phyloP scores from a whole-genome alignment of 805 yeast species.

The Metschnikowia reukaufii region DNA sequence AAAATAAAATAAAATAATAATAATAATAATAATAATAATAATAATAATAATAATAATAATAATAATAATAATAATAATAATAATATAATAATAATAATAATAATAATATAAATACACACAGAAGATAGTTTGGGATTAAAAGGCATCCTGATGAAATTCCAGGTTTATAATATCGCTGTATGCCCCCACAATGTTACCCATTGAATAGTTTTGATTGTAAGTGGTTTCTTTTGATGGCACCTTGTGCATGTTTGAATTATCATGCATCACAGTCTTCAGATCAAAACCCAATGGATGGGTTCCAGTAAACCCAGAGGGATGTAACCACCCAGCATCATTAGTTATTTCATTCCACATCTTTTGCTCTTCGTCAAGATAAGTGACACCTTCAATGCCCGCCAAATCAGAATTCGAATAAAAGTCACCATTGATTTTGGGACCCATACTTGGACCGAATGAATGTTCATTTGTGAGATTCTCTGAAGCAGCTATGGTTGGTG shows the following conservation, averaged over 20 bases:
- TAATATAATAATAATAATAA: too few relatives aligned
- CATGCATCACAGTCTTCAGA: conserved; percentile 7
- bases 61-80: too few relatives aligned
- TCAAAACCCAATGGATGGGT: conserved; percentile 5
- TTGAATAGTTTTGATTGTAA: conserved; percentile 11
- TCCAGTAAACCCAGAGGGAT: conserved; percentile 20
- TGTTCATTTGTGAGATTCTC: conserved; percentile 23
- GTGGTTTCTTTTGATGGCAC: not conserved
- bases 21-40: not conserved
- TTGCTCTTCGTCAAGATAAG: conserved; percentile 44
- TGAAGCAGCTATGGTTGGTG: conserved; percentile 21
- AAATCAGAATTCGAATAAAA: conserved; percentile 38
- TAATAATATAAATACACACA: not conserved
- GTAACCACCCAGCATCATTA: conserved; percentile 74
- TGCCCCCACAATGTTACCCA: conserved; percentile 25
- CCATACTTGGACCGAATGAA: conserved; percentile 1
- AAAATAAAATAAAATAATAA: not conserved
- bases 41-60: too few relatives aligned
- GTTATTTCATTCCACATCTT: conserved; percentile 77
- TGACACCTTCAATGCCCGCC: conserved; percentile 44
- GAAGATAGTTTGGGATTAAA: not conserved
- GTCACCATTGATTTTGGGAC: conserved; percentile 22
- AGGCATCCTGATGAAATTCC: conserved; percentile 22
- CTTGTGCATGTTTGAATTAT: conserved; percentile 1
- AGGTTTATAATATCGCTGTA: conserved; percentile 40